Base-by-base conservation (phyloP, 1,284 basidiomycete species). In the Leccinum colubrinum region DNA sequence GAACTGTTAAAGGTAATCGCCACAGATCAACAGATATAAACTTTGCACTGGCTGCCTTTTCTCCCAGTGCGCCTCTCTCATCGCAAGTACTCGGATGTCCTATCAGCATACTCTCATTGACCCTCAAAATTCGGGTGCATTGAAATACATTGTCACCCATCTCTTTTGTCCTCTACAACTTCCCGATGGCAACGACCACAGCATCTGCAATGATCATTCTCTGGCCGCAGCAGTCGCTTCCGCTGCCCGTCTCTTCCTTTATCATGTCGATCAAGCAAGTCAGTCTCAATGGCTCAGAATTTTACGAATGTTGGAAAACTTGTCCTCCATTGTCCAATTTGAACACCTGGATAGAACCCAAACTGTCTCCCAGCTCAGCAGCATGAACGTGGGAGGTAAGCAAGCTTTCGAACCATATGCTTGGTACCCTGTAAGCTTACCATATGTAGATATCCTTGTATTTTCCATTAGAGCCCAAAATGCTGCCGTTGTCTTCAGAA, bases 401-500 rank as follows among this genome's bases (percentile, higher is more conserved):
- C 52, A 6, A 35, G 3, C 30, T 17, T 54, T 20, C 15, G 15
- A 11, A 30, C 9, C 22, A 52, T 27, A 46, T 37, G 15, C 9
- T 52, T 33, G n/a, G 6, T 33, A 35, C 3, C 15, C 15, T 54
- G 11, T 4, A 54, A 33, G 20, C 25, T 71, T 15, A 67, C 12
- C 4, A 39, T n/a, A 1, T 37, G 7, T 39, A 69, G 70, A 69
- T 56, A 27, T 71, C 27, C 59, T 77, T 1, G 65, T 66, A 6
- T 67, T 75, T 50, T 62, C 68, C 7, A 70, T 79, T 6, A 67
- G 68, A 9, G 72, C 70, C 1, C 78, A 78, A 48, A 79, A 79
- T 53, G 77, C 73, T 3, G 76, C 63, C 0, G 59, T 79, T 3
- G 59, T 80, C 53, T 35, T 55, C 33, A 55, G 53, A 37, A 35